Base-by-base conservation (phyloP, 140 eudicot species). In the Anethum foeniculum region DNA sequence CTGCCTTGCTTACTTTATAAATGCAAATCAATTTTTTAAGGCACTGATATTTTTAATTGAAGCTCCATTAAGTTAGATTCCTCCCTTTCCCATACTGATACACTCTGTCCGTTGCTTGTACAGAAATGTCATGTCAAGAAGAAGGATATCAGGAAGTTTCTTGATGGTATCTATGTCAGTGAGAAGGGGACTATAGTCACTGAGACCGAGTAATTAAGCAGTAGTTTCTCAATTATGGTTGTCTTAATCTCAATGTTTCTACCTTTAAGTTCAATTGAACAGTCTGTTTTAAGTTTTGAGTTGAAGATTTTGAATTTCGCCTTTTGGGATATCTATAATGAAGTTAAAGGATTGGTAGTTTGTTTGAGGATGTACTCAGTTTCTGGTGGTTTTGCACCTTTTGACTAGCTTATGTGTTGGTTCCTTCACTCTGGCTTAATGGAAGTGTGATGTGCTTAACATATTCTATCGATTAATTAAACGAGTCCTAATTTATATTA, bases 121-220 rank as follows among this genome's bases (percentile, higher is more conserved):
- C 91, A 89, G 93, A 89, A 89, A 89, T 89, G 91, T 76, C 94
- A 90, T 79, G 94, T 90, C 43, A 90, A 90, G 88, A 90, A 90
- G 85, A 90, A 90, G 81, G 94, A 90, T 83, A 90, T 90, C 52
- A 76, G 94, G 75, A 89, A 89, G 88, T 89, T 89, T 52, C 91
- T 89, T 71, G 91, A 89, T 34, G 93, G 89, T 83, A 88, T 88
- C 84, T 88, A 88, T 65, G 92, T 88, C 46, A 86, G 89, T 23
- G 89, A 88, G 87, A 90, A 86, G 86, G 94, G 87, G 69, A 69
- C 77, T 25, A 90, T 90, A 16, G 80, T 9, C 0, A 86, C 71
- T 44, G 91, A 87, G 64, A 71, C 14, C 8, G 79, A 71, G 7
- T 58, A 32, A 72, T 83, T 67, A 46, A 48, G 78, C 67, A 21